Base-by-base conservation (phyloP, 2,329 filamentous ascomycete species). In the Torrubiellomyces zombiae region DNA sequence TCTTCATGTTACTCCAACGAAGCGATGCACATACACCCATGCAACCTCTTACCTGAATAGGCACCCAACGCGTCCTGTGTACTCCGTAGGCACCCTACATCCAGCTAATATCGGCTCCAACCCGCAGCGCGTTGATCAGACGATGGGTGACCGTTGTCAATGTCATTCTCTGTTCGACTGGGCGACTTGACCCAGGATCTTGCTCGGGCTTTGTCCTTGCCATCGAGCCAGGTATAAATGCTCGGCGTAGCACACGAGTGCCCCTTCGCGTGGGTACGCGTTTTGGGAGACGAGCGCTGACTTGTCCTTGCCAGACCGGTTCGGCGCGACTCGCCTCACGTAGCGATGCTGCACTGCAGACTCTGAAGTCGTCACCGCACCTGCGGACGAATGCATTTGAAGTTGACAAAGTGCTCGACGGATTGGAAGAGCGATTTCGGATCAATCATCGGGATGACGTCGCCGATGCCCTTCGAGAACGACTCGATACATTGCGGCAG, bases 391-490 rank as follows among this genome's bases (percentile, higher is more conserved):
- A 86, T 40, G 76, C 80, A 36, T 85, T 85, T 42, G 71, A 78
- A 21, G 67, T 85, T 12, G 55, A 64, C 19, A 62, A 63, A 18
- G 63, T 61, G 18, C 57, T 86, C 2, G 58, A 69, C 24, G 79
- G 79, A 1, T 58, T 94, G 3, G 75, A 85, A 36, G 89, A 95
- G 53, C 83, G 86, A 38, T 89, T 94, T 38, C 67, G 72, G 16
- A 63, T 95, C 27, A 63, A 81, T 23, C 75, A 78, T 41, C 71
- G 79, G 32, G 85, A 94, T 38, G 70, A 69, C 19, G 55, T 94
- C 14, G 81, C 82, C 9, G 73, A 85, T 28, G 71, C 75, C 30
- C 51, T 94, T 20, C 54, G 60, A 6, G 43, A 55, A 25, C 32
- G 77, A 18, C 47, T 82, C 9, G 52, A 63, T 19, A 65, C 72